phyloP scores from a whole-genome alignment of 169 alveolate genomes.

The Theileria parva region DNA sequence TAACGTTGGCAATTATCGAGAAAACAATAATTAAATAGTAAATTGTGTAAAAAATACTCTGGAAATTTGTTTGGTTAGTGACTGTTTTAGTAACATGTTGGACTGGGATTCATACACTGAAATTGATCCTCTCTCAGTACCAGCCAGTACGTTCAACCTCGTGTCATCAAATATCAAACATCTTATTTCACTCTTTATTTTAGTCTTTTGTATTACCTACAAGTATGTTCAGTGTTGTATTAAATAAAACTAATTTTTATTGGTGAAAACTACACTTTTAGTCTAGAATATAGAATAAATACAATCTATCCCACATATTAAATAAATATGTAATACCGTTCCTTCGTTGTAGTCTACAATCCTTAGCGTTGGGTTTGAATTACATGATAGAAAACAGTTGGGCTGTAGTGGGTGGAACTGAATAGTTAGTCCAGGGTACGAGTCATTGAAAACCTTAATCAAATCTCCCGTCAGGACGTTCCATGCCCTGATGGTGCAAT shows the following conservation, averaged over 20 bases:
- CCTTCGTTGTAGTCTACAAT: slow-evolving; percentile 82
- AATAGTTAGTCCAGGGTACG: slow-evolving; percentile 80
- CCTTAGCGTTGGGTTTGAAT: slow-evolving; percentile 79
- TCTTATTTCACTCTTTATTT: slow-evolving; percentile 80
- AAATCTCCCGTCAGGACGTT: slow-evolving; percentile 81
- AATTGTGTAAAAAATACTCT: slow-evolving; percentile 43
- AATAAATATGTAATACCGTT: slow-evolving; percentile 24
- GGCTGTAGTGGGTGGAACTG: slow-evolving; percentile 80
- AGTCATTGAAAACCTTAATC: slow-evolving; percentile 81
- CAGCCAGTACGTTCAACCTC: slow-evolving; percentile 80
- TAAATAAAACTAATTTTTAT: no score
- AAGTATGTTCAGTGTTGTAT: neutral
- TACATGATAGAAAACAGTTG: slow-evolving; percentile 74
- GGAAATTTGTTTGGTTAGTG: slow-evolving; percentile 60
- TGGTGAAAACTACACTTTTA: no score
- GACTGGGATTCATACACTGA: slow-evolving; percentile 74
- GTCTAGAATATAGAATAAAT: neutral
- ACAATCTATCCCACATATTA: neutral
- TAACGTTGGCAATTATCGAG: no score
- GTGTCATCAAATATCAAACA: slow-evolving; percentile 82
- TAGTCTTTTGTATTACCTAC: slow-evolving; percentile 75
- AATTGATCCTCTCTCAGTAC: slow-evolving; percentile 78
- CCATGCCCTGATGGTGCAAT: slow-evolving; percentile 84
- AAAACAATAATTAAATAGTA: no score
- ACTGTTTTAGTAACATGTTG: slow-evolving; percentile 64